Conservation (phyloP, 176 grass and related monocot genomes). For the Carex parvula region DNA sequence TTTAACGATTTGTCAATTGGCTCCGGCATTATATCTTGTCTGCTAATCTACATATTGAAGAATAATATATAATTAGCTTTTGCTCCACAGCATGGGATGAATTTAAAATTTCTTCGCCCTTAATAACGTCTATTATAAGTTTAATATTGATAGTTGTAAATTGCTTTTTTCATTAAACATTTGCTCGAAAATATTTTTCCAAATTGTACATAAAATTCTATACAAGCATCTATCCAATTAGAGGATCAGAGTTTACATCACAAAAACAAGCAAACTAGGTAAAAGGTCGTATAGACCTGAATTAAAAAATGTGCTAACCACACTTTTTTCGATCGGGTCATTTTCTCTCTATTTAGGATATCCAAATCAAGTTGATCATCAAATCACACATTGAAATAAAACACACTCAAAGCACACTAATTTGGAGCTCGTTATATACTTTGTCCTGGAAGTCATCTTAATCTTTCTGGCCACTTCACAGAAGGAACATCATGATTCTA, state of each 20-base stretch:
- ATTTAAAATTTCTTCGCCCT: neutral
- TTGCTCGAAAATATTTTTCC: neutral
- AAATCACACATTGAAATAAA: constrained; percentile 15
- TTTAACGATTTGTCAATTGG: too few relatives aligned
- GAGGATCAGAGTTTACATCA: neutral
- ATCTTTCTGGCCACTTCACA: neutral
- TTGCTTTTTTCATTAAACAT: neutral
- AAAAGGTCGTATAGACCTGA: neutral
- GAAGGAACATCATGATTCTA: constrained; percentile 46
- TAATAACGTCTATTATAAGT: neutral
- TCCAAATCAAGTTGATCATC: neutral
- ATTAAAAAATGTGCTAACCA: neutral
- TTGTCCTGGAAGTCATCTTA: neutral
- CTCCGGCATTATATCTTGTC: neutral
- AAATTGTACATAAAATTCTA: neutral
- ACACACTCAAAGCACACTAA: constrained; percentile 37
- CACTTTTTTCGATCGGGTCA: neutral
- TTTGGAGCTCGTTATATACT: constrained; percentile 17
- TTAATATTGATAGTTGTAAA: neutral
- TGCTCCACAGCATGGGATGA: neutral
- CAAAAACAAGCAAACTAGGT: constrained; percentile 16
- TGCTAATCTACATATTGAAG: neutral
- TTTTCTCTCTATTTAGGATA: neutral
- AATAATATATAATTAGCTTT: neutral
- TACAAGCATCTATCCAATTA: neutral